Evolutionary conservation across 345 rosid genomes (phyloP).

Genomic region (Erysimum cheiranthoides): DNA sequence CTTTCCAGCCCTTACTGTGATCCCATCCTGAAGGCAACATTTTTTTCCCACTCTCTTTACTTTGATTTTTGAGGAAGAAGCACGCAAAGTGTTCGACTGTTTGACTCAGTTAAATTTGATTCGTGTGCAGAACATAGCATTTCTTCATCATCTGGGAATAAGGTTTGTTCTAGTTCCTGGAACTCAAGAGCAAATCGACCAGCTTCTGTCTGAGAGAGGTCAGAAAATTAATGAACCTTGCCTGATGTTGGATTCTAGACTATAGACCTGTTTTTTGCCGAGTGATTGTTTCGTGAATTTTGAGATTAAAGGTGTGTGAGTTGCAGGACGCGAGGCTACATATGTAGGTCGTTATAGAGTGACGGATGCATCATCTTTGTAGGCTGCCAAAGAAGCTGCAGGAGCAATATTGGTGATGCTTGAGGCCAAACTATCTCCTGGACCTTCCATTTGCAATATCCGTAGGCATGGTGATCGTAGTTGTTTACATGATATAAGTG

Average conservation of each 20-base stretch:
- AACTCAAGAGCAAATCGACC: constrained; percentile 81
- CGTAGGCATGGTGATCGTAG: constrained; percentile 93
- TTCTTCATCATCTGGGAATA: constrained; percentile 92
- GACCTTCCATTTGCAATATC: constrained; percentile 84
- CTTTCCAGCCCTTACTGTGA: constrained; percentile 69
- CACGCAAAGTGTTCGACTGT: constrained; percentile 30
- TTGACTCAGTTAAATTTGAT: constrained; percentile 8
- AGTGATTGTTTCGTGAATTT: not conserved
- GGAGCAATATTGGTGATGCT: constrained; percentile 88
- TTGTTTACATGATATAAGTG: constrained; percentile 92
- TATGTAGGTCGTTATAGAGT: constrained; percentile 83
- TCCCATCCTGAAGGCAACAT: constrained; percentile 67
- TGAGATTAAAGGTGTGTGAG: not conserved
- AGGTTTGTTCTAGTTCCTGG: constrained; percentile 91
- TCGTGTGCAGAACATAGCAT: constrained; percentile 85
- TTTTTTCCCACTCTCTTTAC: not conserved
- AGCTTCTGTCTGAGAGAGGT: constrained; percentile 88
- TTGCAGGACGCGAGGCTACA: constrained; percentile 71
- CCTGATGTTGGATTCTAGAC: not conserved
- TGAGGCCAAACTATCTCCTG: constrained; percentile 96
- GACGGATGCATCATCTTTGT: constrained; percentile 78
- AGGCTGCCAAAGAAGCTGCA: constrained; percentile 94
- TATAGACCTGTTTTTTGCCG: not conserved
- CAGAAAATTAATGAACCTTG: not conserved
- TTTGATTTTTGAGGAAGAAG: not conserved